phyloP scores from a whole-genome alignment of 2,329 filamentous ascomycete species.

The Fusarium tricinctum region DNA sequence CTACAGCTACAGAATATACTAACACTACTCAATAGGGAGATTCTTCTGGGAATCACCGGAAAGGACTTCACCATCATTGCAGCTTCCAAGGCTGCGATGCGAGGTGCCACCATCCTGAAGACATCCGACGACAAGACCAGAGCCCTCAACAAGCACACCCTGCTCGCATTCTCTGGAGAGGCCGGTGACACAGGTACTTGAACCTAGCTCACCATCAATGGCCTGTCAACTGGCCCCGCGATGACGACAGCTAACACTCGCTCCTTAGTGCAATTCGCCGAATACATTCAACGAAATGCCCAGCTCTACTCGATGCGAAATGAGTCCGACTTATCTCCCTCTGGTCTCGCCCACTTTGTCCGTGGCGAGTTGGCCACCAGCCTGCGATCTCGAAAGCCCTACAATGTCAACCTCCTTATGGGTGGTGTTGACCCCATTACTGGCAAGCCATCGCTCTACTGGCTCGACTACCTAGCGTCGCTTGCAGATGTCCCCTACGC shows the following conservation, averaged over 20 bases:
- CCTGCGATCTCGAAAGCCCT: conserved; percentile 91
- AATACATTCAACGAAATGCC: conserved; percentile 98
- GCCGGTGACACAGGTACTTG: conserved; percentile 88
- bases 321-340: conserved; percentile 89
- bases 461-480: conserved; percentile 96
- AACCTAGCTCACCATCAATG: conserved; percentile 6
- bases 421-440: conserved; percentile 94
- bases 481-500: conserved; percentile 92
- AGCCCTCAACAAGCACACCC: conserved; percentile 89
- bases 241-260: conserved; percentile 44
- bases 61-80: conserved; percentile 99
- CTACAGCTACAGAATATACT: conserved; percentile 29
- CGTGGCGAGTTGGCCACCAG: conserved; percentile 92
- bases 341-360: conserved; percentile 92
- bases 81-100: conserved; percentile 97
- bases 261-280: conserved; percentile 92
- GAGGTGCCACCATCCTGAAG: conserved; percentile 96
- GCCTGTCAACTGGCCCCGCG: conserved; percentile 15
- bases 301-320: conserved; percentile 99
- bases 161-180: conserved; percentile 96
- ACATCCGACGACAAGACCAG: conserved; percentile 96
- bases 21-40: conserved; percentile 76
- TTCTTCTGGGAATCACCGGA: conserved; percentile 96
- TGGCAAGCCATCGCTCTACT: conserved; percentile 91
- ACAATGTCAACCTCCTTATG: conserved; percentile 95